These are phyloP conservation scores for Colletotrichum spaethianum DNA, from an alignment of 2,329 filamentous ascomycete genomes.

Conservation along the genomic window DNA sequence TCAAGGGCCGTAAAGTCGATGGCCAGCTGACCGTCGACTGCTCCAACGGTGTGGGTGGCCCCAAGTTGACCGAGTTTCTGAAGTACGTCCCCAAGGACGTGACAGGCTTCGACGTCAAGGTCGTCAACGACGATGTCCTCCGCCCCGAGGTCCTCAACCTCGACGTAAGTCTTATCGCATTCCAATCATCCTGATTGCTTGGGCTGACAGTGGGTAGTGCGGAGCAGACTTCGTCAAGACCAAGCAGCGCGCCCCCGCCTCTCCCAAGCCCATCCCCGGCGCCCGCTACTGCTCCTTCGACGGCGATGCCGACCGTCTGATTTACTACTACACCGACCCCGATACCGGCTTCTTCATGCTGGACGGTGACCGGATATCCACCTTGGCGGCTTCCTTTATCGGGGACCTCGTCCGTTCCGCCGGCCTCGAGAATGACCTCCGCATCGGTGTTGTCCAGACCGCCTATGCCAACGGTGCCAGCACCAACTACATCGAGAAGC, in stretches of 20 bases:
- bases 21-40: constrained; percentile 90
- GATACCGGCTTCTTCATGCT: constrained; percentile 90
- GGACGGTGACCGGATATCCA: constrained; percentile 96
- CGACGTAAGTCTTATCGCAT: constrained; percentile 71
- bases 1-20: constrained; percentile 81
- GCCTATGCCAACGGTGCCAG: constrained; percentile 97
- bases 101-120: constrained; percentile 82
- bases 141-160: constrained; percentile 91
- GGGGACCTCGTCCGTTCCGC: constrained; percentile 87
- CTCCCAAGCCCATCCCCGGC: constrained; percentile 81
- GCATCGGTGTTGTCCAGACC: constrained; percentile 95
- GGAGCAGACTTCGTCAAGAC: constrained; percentile 99
- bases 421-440: constrained; percentile 83
- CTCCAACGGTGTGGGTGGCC: constrained; percentile 95
- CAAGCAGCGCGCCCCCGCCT: constrained; percentile 89
- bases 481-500: constrained; percentile 91
- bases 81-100: constrained; percentile 83
- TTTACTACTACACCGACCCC: constrained; percentile 93
- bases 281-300: constrained; percentile 92
- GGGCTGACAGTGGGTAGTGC: constrained; percentile 67
- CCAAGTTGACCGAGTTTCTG: constrained; percentile 88
- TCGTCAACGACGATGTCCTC: constrained; percentile 94
- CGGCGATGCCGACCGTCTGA: constrained; percentile 93
- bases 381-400: constrained; percentile 93
- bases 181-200: background rate